Base-by-base conservation (phyloP, 768 basidiomycete genomes). In the Podaxis rugospora region DNA sequence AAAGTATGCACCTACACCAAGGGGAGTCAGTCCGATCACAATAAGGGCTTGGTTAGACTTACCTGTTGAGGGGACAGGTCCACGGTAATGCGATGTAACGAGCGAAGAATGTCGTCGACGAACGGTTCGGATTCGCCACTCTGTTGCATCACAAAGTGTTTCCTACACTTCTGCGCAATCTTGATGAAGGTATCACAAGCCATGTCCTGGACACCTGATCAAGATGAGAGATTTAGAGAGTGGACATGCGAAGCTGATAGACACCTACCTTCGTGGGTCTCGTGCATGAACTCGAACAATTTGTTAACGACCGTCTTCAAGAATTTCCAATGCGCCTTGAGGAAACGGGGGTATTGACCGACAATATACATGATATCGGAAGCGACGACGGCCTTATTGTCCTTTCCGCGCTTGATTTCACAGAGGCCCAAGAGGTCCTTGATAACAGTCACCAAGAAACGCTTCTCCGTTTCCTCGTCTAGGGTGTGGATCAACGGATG, bases 251-350 rank as follows among this genome's bases (percentile, higher is more conserved):
- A 18, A 18, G 14, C 16, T 16, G 4, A n/a, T 40, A 63, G n/a
- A 21, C 4, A 70, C 78, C 40, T 57, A 89, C 93, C 95, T 79
- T 99, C 97, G 69, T 99, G 96, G 0, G 94, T 97, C 77, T 99
- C 96, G 73, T 99, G 97, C 95, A 98, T 98, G 74, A 99, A 99
- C 72, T 99, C 97, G 74, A 98, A 99, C 5, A 98, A 80, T 75
- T 99, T 99, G 78, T 98, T 99, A 64, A 99, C 96, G 57, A 99
- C 97, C 1, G 97, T 98, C 81, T 99, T 99, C 71, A 99, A 78
- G 84, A 99, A 99, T 77, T 98, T 99, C 97, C 97, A 99, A 73
- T 99, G 97, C 16, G 97, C 97, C 74, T 98, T 98, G 69, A 99
- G 86, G 86, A 98, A 99, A 37, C 97, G 88, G 49, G 97, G 97